Evolutionary conservation across 345 rosid genomes (phyloP), one percentile per base, ranked within the genome.

Genomic region (Alliaria petiolata): DNA sequence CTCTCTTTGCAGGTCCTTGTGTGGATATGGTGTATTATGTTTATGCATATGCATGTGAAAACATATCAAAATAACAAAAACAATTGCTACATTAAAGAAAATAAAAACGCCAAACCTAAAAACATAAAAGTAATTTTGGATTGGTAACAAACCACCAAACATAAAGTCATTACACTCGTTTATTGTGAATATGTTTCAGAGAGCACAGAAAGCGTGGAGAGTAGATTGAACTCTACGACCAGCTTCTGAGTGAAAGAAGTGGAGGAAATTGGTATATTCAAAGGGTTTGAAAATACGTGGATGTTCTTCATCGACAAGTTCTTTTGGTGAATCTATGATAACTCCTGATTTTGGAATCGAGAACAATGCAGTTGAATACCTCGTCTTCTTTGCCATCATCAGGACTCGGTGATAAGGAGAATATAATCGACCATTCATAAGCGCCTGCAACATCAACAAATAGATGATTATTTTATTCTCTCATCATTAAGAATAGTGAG

Each of bases 331-430:
- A 57, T 83, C 76, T 26, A 88, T 70, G 10, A 65, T n/a, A 31
- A 49, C 58, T 12, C 76, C 85, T 5, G 67, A 36, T 81, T 80
- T 86, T 0, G 87, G 87, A 17, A 77, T 20, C 19, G 90, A 84
- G 73, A 88, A 86, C 71, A 88, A 40, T 19, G 77, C 90, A 2
- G 78, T 60, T 0, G 89, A 82, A 60, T 86, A 86, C 75, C 93
- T 83, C 10, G 82, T 58, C 13, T 65, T 76, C 20, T 82, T 78
- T 69, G 83, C 90, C 9, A 13, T 75, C 85, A 85, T 83, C 90
- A 86, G 62, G 11, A 88, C 92, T 3, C 90, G 81, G 42, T 91
- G 95, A 42, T 36, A 30, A 0, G 95, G 68, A 53, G 88, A 79
- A 71, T 74, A 60, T 31, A 91, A 17, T 67, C 81, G 70, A 12